Evolutionary conservation across 2,329 filamentous ascomycete genomes (phyloP), one percentile per base, ranked within the genome.

Genomic region (Coniella lustricola): DNA sequence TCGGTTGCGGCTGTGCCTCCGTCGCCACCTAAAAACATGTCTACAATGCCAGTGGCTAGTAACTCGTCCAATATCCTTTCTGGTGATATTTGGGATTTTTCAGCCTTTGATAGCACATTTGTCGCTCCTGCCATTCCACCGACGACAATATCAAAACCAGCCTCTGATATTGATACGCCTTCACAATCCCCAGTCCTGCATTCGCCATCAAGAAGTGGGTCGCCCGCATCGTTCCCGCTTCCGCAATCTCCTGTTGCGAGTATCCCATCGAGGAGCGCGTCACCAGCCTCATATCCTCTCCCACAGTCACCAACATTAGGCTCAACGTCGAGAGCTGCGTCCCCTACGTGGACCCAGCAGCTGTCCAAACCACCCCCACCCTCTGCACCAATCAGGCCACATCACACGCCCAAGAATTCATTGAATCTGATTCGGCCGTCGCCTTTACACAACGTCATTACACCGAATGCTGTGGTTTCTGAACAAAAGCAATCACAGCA

Each of bases 101-200:
- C 51, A 5, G 44, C 49, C 8, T 53, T 53, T 29, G 51, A 53
- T 14, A 50, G 33, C 22, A 37, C 44, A 14, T 25, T 41, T 12
- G n/a, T 32, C 18, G 40, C 32, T 8, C 48, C 48, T 1, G 38
- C 49, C 7, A 42, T 51, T 20, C 52, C 49, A 29, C 49, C 49
- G 17, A 47, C 49, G 5, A 52, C 39, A 31, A 54, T 46, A 10
- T 49, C 49, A 4, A 52, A 51, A 35, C 49, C 43, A 8, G 49
- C 44, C 4, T 54, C 49, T 40, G 42, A 36, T 12, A 49, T 53
- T n/a, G 51, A 51, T n/a, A 49, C 51, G 4, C 51, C 51, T 7
- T 17, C 51, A 12, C 49, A 48, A 13, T 51, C 51, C 10, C 48
- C 51, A 7, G 33, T 42, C 22, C 21, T 46, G 13, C 43, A 36